Base-by-base conservation (phyloP, 495 filamentous ascomycete genomes). In the Aspergillus leporis region DNA sequence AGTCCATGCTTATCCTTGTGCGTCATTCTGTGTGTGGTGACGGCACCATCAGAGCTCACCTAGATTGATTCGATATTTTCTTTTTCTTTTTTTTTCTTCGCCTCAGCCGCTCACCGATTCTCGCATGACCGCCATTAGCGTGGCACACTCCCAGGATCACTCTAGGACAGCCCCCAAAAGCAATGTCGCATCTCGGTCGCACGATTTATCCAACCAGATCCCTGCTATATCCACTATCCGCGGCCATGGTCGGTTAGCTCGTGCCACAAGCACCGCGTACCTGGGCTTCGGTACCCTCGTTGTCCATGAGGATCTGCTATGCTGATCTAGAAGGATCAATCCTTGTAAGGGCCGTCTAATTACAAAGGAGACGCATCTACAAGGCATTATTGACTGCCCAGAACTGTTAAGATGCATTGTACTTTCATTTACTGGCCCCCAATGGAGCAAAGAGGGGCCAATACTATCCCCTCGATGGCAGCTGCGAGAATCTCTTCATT, bases 91-190 rank as follows among this genome's bases (percentile, higher is more conserved):
- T 36, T 19, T 6, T 16, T 53, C 3, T 41, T 18, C 13, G 8
- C 3, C 14, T 41, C 34, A 41, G 51, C 51, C 32, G 51, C 51
- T 53, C 34, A 41, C 34, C 19, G 51, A 53, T 53, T 25, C 31
- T 38, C 30, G 16, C 31, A 22, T 19, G 34, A 52, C 31, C 31
- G 21, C 31, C 4, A 19, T 13, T 30, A 36, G 32, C 10, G 31
- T 52, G 12, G 13, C 14, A 51, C 34, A 36, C 8, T 4, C 9
- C 34, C 13, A 14, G 34, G 10, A 10, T 14, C 34, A 14, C 34
- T 16, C 16, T 41, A 41, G 38, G 12, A n/a, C 38, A 6, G 38
- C 12, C 32, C n/a, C 21, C 38, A 23, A 41, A 53, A 53, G 38
- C 51, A 53, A 47, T 23, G 16, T 5, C 23, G 43, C 19, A 22